A percentile compares a stretch with the other conserved stretches of the same genome.
Evolutionary conservation across 495 filamentous ascomycete species (phyloP).

Genomic region (Penicillium bialowiezense): DNA sequence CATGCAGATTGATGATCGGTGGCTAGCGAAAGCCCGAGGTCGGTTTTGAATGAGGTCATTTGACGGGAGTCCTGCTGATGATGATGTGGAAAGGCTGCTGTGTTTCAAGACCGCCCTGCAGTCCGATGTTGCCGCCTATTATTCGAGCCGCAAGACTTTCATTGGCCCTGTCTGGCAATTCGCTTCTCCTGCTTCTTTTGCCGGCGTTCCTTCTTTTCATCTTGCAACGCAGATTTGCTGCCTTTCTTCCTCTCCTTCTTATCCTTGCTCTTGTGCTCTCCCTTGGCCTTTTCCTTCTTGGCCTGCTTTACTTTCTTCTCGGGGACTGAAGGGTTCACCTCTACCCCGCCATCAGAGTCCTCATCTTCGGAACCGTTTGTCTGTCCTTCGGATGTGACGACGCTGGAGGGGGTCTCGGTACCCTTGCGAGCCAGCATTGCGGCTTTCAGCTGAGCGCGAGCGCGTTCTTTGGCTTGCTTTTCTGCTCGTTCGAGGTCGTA

Average conservation of each 20-base stretch:
- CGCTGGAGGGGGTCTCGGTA: slow-evolving; percentile 15
- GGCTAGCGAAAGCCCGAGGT: background rate
- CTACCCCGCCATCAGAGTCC: slow-evolving; percentile 21
- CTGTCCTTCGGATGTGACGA: slow-evolving; percentile 21
- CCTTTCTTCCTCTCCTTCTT: slow-evolving; percentile 28
- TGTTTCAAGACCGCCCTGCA: background rate
- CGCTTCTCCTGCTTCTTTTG: slow-evolving; percentile 37
- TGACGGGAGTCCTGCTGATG: background rate
- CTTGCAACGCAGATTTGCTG: slow-evolving; percentile 25
- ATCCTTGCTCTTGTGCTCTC: slow-evolving; percentile 17
- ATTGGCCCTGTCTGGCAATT: slow-evolving; percentile 26
- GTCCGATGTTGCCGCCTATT: background rate
- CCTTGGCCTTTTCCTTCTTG: slow-evolving; percentile 24
- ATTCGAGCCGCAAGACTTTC: slow-evolving; percentile 1
- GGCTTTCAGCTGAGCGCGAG: slow-evolving; percentile 50
- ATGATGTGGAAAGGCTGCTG: background rate
- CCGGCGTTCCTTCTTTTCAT: slow-evolving; percentile 35
- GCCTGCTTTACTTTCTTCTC: no score
- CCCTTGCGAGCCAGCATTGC: slow-evolving; percentile 36
- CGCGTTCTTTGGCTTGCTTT: slow-evolving; percentile 50
- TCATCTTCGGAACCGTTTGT: slow-evolving; percentile 20
- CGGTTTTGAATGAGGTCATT: background rate
- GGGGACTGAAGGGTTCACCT: background rate
- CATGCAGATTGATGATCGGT: background rate
- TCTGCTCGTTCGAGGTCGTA: slow-evolving; percentile 54